Evolutionary conservation across 805 yeast species (phyloP), one percentile per base, ranked within the genome.

Genomic region (Candida multigemmis): DNA sequence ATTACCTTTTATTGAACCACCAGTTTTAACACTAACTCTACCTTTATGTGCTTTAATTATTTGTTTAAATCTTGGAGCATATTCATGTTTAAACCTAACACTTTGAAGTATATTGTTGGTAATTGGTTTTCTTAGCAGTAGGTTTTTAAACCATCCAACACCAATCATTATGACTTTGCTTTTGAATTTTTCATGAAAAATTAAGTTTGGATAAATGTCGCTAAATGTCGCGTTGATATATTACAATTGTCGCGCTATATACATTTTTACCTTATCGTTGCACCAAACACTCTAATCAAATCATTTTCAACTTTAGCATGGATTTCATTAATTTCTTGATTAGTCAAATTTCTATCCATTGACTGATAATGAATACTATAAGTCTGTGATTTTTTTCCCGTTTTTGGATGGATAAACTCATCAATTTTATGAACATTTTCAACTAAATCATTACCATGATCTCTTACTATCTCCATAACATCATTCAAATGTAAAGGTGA

Each of bases 341-440:
- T 85, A 14, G 94, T 84, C 40, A 91, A 62, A 32, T 81, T 80
- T 43, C 96, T 72, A 42, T 89, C 96, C 96, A 91, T 87, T 2
- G 95, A 81, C 57, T 91, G 97, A 56, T 85, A 91, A 47, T 80
- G 79, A 33, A 91, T 71, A 40, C 98, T 65, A 65, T 84, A 91
- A 57, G 96, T 86, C 42, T 81, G 80, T 6, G 94, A 80, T 37
- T 60, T 71, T 40, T 66, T 71, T 2, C 77, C 77, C 0, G 86
- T 77, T 46, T 84, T 84, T 20, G 94, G 94, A 51, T 89, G 94
- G 9, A 60, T 63, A 44, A 89, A 91, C 45, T 80, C 80, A 48
- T 91, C 98, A 17, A 84, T 63, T 24, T 81, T 54, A 24, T 65
- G 60, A 2, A 91, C 97, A 41, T 76, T 82, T 52, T 89, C 97